These are phyloP conservation scores for Skeletonema costatum DNA, from an alignment of 108 stramenopile species.

Conservation along the genomic window DNA sequence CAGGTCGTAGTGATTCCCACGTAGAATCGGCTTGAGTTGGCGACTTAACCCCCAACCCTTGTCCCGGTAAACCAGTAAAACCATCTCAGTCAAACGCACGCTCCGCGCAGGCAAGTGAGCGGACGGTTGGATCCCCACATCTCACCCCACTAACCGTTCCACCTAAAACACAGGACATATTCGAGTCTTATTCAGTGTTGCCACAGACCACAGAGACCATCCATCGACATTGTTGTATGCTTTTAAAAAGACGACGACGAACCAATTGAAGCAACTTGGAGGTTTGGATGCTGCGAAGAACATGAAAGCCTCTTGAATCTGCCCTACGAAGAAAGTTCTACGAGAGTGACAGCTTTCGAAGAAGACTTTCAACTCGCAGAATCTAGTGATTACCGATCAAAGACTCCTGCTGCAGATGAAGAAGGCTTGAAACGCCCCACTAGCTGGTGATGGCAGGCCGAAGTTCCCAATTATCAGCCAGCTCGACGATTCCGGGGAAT, in stretches of 20 bases:
- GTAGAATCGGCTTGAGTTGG: too few relatives aligned
- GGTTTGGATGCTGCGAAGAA: not conserved
- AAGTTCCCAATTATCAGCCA: not conserved
- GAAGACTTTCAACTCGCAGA: not conserved
- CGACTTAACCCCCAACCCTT: too few relatives aligned
- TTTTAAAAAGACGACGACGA: not conserved
- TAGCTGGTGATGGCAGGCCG: not conserved
- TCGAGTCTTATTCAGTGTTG: too few relatives aligned
- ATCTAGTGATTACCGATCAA: not conserved
- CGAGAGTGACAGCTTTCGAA: not conserved
- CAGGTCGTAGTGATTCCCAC: too few relatives aligned
- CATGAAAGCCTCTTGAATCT: not conserved
- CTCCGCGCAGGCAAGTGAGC: too few relatives aligned
- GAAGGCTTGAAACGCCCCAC: not conserved
- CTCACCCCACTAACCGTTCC: too few relatives aligned
- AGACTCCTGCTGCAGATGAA: not conserved
- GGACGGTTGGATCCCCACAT: too few relatives aligned
- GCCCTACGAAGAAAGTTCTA: not conserved
- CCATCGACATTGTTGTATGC: too few relatives aligned
- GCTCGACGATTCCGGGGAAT: not conserved
- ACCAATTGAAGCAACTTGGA: not conserved
- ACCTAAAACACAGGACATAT: too few relatives aligned
- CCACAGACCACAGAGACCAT: too few relatives aligned
- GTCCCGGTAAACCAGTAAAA: too few relatives aligned
- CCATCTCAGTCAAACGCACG: too few relatives aligned